phyloP scores from a whole-genome alignment of 257 asterid genomes.

The Plantago ovata region DNA sequence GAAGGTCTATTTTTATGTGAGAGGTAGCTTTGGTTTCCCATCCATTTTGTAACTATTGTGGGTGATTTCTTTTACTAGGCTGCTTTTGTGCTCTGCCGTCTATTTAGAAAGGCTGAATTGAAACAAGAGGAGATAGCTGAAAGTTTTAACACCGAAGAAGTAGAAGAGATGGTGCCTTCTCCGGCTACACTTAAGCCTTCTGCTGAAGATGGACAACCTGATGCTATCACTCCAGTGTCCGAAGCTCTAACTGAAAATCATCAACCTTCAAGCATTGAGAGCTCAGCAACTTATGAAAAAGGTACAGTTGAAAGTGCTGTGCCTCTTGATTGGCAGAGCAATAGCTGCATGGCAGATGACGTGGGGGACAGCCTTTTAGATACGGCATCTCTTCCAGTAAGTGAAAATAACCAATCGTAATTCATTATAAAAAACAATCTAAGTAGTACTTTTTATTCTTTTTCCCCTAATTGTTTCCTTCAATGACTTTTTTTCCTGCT shows the following conservation, averaged over 20 bases:
- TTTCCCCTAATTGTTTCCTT: background rate
- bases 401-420: background rate
- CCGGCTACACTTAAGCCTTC: constrained; percentile 42
- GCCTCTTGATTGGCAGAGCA: constrained; percentile 22
- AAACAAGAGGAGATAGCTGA: constrained; percentile 55
- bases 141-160: constrained; percentile 39
- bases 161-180: constrained; percentile 48
- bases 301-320: background rate
- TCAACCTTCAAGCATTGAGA: constrained; percentile 30
- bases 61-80: constrained; percentile 43
- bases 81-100: constrained; percentile 84
- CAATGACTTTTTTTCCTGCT: constrained; percentile 13
- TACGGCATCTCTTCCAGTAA: constrained; percentile 18
- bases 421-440: too few species aligned
- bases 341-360: constrained; percentile 24
- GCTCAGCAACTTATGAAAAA: constrained; percentile 5
- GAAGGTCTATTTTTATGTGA: background rate
- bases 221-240: constrained; percentile 39
- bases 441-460: too few species aligned
- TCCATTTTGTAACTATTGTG: constrained; percentile 5
- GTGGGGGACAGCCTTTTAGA: constrained; percentile 27
- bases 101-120: constrained; percentile 71
- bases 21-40: background rate
- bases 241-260: constrained; percentile 29
- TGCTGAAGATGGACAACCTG: constrained; percentile 50